Evolutionary conservation across 169 alveolate species (phyloP), one percentile per base, ranked within the genome.

Genomic region (Cryptosporidium ubiquitum): DNA sequence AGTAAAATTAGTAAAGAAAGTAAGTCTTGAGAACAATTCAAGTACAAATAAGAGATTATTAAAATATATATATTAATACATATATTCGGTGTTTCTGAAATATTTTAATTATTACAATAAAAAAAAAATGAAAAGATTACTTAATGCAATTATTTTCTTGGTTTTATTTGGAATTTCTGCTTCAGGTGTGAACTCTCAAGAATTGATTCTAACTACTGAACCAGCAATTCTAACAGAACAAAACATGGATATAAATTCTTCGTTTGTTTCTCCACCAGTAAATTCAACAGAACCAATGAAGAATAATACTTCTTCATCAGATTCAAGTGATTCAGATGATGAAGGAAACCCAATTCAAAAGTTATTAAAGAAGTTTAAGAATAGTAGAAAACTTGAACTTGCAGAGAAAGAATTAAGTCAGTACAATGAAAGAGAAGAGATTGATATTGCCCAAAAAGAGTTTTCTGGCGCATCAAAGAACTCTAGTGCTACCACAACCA

Each of bases 181-280:
- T 55, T 55, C 6, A 20, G 6, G 12, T 18, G 64, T 55, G 3
- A 55, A 20, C 2, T 55, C 64, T 23, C 64, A 55, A 23, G 64
- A 55, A 23, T 7, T 55, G 16, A 55, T 55, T 23, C n/a, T 20
- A n/a, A 69, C 58, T 14, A 70, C 64, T 10, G 42, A 6, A 47
- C 5, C 39, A 1, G 1, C 68, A 16, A n/a, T 2, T 49, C 33
- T 2, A n/a, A 49, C 39, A 33, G 64, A 6, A 4, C 33, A 29
- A 23, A 6, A 23, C 33, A 55, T 7, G 33, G 3, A 18, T 23
- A 14, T 16, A 52, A 52, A 42, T 35, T 26, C n/a, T 23, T 73
- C 85, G 3, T 73, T 20, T 73, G 85, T 73, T 3, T 3, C 52
- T 16, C 85, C 85, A 51, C 85, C 85, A 31, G 18, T 4, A 57